These are phyloP conservation scores for Penicillium verrucosum DNA, from an alignment of 2,329 filamentous ascomycete species.

Conservation along the genomic window DNA sequence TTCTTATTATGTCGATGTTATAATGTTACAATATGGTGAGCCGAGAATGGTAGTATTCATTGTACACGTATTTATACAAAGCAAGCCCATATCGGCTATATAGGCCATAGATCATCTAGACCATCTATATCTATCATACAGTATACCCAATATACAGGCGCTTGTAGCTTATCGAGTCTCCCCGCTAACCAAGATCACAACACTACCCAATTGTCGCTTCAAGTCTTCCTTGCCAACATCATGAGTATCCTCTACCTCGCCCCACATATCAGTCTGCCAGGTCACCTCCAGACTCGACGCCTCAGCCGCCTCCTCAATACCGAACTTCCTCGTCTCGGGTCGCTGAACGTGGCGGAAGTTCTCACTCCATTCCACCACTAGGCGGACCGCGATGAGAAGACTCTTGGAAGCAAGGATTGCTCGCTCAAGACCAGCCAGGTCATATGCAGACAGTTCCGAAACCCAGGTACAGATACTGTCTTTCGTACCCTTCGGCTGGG, in stretches of 20 bases:
- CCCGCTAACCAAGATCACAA: constrained; percentile 74
- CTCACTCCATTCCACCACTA: constrained; percentile 85
- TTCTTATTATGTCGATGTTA: background rate
- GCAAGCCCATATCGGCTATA: background rate
- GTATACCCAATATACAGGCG: background rate
- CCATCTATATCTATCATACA: constrained; percentile 11
- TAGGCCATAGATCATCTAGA: background rate
- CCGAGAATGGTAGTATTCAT: background rate
- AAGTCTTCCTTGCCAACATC: constrained; percentile 93
- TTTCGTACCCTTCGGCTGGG: constrained; percentile 70
- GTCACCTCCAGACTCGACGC: constrained; percentile 78
- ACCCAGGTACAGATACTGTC: constrained; percentile 79
- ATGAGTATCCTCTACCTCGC: constrained; percentile 96
- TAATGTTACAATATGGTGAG: background rate
- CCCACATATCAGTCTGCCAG: constrained; percentile 90
- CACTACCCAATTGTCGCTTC: constrained; percentile 80
- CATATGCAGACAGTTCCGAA: constrained; percentile 66
- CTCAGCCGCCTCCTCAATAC: constrained; percentile 75
- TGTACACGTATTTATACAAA: constrained; percentile 5
- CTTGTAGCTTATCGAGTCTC: constrained; percentile 27
- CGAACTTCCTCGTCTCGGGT: constrained; percentile 54
- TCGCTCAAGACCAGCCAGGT: constrained; percentile 82
- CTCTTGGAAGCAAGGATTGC: constrained; percentile 84
- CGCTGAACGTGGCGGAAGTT: constrained; percentile 57
- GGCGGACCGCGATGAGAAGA: constrained; percentile 68